Base-by-base conservation (phyloP, 2,329 filamentous ascomycete genomes). In the Aspergillus tanneri region DNA sequence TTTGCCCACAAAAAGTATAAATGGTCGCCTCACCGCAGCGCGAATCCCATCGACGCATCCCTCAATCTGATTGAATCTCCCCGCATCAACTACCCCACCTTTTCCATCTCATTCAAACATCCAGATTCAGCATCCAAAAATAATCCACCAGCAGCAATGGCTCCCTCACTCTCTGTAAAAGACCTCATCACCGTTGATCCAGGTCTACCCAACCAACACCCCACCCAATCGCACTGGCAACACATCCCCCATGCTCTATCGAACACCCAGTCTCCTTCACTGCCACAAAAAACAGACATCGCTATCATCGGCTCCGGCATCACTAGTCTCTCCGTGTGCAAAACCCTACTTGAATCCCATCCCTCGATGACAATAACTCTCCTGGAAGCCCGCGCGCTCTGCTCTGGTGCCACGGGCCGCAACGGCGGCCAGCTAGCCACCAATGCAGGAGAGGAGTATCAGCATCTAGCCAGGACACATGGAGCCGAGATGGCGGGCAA, bases 191-290 rank as follows among this genome's bases (percentile, higher is more conserved):
- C n/a, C n/a, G n/a, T n/a, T n/a, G 62, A 65, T 23, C 63, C 63
- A 1, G 62, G 63, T 2, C 47, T 65, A 0, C 63, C 63, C 2
- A 14, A 51, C 7, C 36, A 37, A 4, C 52, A 61, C 4, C 62
- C 69, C 2, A 73, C 69, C 0, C 50, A 59, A 1, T 65, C 70
- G 0, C 68, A 67, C 47, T 70, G 67, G 67, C 52, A 66, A 12
- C 46, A 57, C 24, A 44, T 53, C 1, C 54, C 54, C 1, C 64
- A 66, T 36, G 51, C 54, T 1, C 60, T 69, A 11, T 47, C 60
- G 4, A 47, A 58, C 3, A 36, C 38, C 2, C 52, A 55, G 11
- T 55, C 55, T 14, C 24, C 42, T 5, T 21, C 47, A n/a, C 49
- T 69, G 1, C 59, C 64, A 6, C 28, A 52, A 3, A 43, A 58